Evolutionary conservation across 805 yeast genomes (phyloP), one percentile per base, ranked within the genome.

Genomic region (Yarrowia deformans): DNA sequence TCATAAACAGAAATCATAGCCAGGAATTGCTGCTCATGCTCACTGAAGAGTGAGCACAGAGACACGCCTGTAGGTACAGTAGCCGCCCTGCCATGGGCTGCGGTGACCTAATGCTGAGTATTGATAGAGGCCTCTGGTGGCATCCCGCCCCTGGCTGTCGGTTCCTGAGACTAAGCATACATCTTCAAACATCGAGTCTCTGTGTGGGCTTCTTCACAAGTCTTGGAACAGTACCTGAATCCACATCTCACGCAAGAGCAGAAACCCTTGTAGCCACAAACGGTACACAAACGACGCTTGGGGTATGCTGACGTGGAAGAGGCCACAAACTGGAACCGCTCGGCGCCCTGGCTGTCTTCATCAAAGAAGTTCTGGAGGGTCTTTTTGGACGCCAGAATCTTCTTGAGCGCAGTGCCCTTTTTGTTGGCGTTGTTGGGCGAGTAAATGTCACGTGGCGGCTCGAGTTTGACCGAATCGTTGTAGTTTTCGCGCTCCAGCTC

Each of bases 181-280:
- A 73, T 71, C 66, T 75, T 76, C 55, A 76, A 63, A 70, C 82
- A 79, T 34, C 81, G 54, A 1, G 82, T 79, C 67, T 80, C 81
- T 2, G 72, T 68, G 70, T 81, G 84, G 9, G 80, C 73, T 19
- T 73, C 75, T 19, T 73, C 77, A 63, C 84, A 81, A 1, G 71
- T 67, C 49, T 73, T 64, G 14, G 81, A 75, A 69, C 84, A 81
- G 70, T 75, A 76, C 29, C 75, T 70, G 10, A 78, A 76, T 8
- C 81, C 80, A 61, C 84, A 81, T 42, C 76, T 70, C 39, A 76
- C 66, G 70, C 84, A 81, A 3, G 74, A 70, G 8, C 75, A 64
- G 14, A 71, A 71, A 8, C 81, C 78, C 74, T 78, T 76, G 73
- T 79, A 80, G 1, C 84, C 84, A 67, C 84, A 81, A 0, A 81